These are phyloP conservation scores for Kodamaea jinghongensis DNA, from an alignment of 805 yeast species.

Conservation along the genomic window DNA sequence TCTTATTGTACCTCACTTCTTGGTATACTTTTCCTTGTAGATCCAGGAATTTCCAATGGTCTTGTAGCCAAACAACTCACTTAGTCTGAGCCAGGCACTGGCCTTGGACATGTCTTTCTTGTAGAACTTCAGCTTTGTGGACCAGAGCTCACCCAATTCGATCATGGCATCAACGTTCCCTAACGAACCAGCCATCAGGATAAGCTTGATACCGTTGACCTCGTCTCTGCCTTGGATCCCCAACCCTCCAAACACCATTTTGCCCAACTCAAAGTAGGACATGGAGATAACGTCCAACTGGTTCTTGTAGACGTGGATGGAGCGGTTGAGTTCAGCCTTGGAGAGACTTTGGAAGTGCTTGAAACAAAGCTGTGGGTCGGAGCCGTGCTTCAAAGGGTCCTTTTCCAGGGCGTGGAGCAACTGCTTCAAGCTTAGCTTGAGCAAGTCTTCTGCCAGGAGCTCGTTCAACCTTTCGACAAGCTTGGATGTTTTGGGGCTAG, in stretches of 20 bases:
- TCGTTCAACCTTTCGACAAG: slow-evolving; percentile 25
- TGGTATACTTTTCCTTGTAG: slow-evolving; percentile 62
- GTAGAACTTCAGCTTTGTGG: slow-evolving; percentile 49
- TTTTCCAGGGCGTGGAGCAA: slow-evolving; percentile 20
- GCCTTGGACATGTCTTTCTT: slow-evolving; percentile 61
- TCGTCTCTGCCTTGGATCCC: slow-evolving; percentile 54
- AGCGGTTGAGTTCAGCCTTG: slow-evolving; percentile 24
- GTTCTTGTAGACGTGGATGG: slow-evolving; percentile 30
- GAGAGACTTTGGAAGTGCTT: slow-evolving; percentile 23
- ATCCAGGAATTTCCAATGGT: slow-evolving; percentile 74
- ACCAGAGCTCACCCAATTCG: slow-evolving; percentile 69
- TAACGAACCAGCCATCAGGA: slow-evolving; percentile 63
- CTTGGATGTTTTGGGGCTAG: slow-evolving; percentile 11
- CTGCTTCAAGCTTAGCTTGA: slow-evolving; percentile 24
- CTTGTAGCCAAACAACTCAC: slow-evolving; percentile 59
- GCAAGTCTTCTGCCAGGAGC: slow-evolving; percentile 27
- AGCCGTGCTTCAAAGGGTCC: slow-evolving; percentile 24
- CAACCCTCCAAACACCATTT: slow-evolving; percentile 53
- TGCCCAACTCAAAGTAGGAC: slow-evolving; percentile 62
- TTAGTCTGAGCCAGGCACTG: slow-evolving; percentile 67
- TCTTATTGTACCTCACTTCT: too few relatives aligned
- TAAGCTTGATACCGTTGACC: slow-evolving; percentile 51
- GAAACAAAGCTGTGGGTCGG: slow-evolving; percentile 17
- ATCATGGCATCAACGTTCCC: slow-evolving; percentile 70
- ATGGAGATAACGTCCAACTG: slow-evolving; percentile 45